These are phyloP conservation scores for Thoreauomyces humboldtii DNA, from an alignment of 192 early-diverging fungal species.

Conservation along the genomic window DNA sequence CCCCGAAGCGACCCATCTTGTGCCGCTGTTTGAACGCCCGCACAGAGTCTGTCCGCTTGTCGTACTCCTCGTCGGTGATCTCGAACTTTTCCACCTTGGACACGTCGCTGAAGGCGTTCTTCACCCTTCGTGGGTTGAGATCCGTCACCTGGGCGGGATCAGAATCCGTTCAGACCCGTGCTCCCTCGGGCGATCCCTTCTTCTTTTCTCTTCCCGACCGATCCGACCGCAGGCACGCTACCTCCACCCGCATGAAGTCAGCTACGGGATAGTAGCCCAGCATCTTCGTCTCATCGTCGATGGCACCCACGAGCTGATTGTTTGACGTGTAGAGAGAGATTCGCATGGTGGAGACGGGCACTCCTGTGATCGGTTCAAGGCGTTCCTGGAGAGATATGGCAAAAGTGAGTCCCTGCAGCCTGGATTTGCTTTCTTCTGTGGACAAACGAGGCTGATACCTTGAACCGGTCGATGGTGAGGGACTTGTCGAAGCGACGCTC, in stretches of 20 bases:
- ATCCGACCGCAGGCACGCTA: slow-evolving; percentile 24
- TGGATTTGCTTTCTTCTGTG: background rate
- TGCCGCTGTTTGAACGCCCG: slow-evolving; percentile 86
- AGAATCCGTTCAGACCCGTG: background rate
- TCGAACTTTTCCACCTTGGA: slow-evolving; percentile 93
- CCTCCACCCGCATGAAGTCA: slow-evolving; percentile 78
- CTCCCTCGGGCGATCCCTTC: too few species aligned
- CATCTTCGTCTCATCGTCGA: slow-evolving; percentile 57
- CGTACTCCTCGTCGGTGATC: slow-evolving; percentile 85
- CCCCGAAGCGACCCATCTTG: slow-evolving; percentile 83
- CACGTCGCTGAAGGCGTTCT: slow-evolving; percentile 79
- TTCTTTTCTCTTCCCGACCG: too few species aligned
- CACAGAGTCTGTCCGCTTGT: slow-evolving; percentile 76
- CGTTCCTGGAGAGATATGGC: slow-evolving; percentile 50
- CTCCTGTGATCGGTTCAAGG: slow-evolving; percentile 90
- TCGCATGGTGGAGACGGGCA: slow-evolving; percentile 65
- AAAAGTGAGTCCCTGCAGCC: background rate
- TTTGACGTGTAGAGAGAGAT: slow-evolving; percentile 60
- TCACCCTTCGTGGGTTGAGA: slow-evolving; percentile 60
- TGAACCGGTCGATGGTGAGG: slow-evolving; percentile 64
- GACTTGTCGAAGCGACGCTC: slow-evolving; percentile 86
- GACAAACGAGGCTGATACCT: slow-evolving; percentile 43
- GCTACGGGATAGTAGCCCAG: slow-evolving; percentile 85
- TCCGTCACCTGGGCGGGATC: slow-evolving; percentile 56
- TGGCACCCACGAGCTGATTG: slow-evolving; percentile 44